Percentiles rank a stretch among this genome's conserved stretches.
Conservation (phyloP, 1,284 basidiomycete species). For the Waitea zeae region DNA sequence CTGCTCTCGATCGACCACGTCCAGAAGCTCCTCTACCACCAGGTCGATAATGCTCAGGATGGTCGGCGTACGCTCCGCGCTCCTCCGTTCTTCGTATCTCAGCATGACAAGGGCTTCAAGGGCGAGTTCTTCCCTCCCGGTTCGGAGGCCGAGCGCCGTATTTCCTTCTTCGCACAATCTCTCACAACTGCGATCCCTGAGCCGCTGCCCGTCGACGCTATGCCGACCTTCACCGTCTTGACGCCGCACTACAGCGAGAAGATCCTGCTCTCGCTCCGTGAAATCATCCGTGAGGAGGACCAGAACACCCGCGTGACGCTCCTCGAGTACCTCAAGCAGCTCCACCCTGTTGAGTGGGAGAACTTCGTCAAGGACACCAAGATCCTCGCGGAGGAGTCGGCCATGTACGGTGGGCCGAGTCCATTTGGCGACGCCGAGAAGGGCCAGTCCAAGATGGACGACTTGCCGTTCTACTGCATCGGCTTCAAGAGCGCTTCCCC, state of each 20-base stretch:
- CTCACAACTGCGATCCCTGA: conserved; percentile 82
- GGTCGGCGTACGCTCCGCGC: conserved; percentile 80
- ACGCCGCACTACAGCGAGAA: conserved; percentile 96
- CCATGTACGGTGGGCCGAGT: conserved; percentile 65
- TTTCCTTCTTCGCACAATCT: conserved; percentile 94
- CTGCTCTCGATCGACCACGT: conserved; percentile 92
- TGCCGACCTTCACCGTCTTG: conserved; percentile 94
- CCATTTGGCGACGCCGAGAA: conserved; percentile 84
- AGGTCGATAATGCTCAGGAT: conserved; percentile 71
- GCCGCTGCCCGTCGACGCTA: conserved; percentile 83
- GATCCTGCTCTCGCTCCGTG: conserved; percentile 83
- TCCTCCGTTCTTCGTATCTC: conserved; percentile 89
- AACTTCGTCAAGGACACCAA: conserved; percentile 99
- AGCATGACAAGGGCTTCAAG: conserved; percentile 69
- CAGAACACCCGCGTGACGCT: conserved; percentile 90
- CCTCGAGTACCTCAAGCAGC: conserved; percentile 93
- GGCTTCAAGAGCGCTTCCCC: conserved; percentile 98
- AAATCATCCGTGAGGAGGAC: conserved; percentile 95
- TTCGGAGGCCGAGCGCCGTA: conserved; percentile 85
- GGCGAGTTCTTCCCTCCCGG: conserved; percentile 89
- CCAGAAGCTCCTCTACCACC: conserved; percentile 87
- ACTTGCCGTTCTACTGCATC: conserved; percentile 97
- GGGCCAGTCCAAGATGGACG: conserved; percentile 72
- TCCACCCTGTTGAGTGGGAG: conserved; percentile 97
- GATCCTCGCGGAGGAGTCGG: conserved; percentile 93